These are phyloP conservation scores for Neofusicoccum kwambonambiense DNA, from an alignment of 2,329 filamentous ascomycete species.

Conservation along the genomic window DNA sequence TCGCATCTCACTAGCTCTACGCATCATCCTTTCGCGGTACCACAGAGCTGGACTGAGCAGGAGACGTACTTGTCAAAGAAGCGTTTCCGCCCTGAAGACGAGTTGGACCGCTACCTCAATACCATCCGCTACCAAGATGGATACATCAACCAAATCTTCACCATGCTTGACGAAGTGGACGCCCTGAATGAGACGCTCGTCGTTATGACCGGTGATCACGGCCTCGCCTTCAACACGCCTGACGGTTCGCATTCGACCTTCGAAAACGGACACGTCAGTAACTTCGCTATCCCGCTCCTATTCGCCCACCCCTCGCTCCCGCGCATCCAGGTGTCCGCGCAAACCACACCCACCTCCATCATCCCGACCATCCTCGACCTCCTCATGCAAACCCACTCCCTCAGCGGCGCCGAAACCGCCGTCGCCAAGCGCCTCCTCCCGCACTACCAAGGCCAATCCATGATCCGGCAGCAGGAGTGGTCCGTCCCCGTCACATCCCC, in stretches of 20 bases:
- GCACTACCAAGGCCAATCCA: slow-evolving; percentile 48
- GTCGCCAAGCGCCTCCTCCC: slow-evolving; percentile 42
- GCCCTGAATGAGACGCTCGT: slow-evolving; percentile 48
- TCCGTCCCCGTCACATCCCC: not conserved
- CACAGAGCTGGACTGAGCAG: slow-evolving; percentile 23
- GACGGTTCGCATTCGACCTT: slow-evolving; percentile 41
- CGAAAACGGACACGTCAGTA: slow-evolving; percentile 46
- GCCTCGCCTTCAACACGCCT: slow-evolving; percentile 38
- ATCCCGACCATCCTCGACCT: slow-evolving; percentile 49
- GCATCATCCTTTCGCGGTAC: slow-evolving; percentile 46
- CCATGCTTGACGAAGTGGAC: slow-evolving; percentile 43
- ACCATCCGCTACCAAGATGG: slow-evolving; percentile 40
- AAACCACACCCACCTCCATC: slow-evolving; percentile 45
- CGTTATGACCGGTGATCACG: slow-evolving; percentile 47
- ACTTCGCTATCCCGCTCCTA: slow-evolving; percentile 45
- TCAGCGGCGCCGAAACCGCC: slow-evolving; percentile 31
- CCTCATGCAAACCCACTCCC: slow-evolving; percentile 41
- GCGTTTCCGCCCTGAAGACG: slow-evolving; percentile 5
- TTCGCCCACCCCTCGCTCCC: slow-evolving; percentile 47
- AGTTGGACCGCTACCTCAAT: slow-evolving; percentile 44
- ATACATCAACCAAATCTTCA: slow-evolving; percentile 42
- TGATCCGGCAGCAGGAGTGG: slow-evolving; percentile 34
- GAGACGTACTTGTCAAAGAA: slow-evolving; percentile 2
- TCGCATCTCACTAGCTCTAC: slow-evolving; percentile 39
- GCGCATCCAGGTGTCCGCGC: slow-evolving; percentile 40